Conservation (phyloP, 768 basidiomycete species). For the Tricholoma sp. region DNA sequence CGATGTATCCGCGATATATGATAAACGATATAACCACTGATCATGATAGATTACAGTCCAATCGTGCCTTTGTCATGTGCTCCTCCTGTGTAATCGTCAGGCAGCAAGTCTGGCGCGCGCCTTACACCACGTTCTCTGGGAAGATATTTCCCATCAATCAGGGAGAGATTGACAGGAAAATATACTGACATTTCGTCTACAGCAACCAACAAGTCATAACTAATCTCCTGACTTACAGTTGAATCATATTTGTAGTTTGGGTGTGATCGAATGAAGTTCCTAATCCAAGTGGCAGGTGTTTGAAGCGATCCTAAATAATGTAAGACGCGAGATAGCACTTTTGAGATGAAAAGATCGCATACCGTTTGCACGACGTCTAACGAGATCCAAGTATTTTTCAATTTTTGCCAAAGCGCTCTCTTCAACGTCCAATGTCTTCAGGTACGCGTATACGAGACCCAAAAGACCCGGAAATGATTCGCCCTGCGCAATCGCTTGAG, state of each 20-base stretch:
- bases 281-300: constrained; percentile 92
- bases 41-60: constrained; percentile 22
- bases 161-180: not conserved
- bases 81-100: constrained; percentile 50
- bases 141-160: not conserved
- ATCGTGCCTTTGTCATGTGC: constrained; percentile 41
- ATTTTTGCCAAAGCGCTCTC: constrained; percentile 55
- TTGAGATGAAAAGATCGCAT: constrained; percentile 14
- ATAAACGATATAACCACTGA: not conserved
- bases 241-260: constrained; percentile 91
- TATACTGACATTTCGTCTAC: constrained; percentile 87
- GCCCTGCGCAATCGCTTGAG: constrained; percentile 35
- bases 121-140: constrained; percentile 67
- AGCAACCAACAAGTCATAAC: constrained; percentile 87
- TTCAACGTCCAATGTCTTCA: constrained; percentile 81
- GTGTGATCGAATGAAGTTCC: constrained; percentile 86
- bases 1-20: not conserved
- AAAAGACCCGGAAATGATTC: constrained; percentile 74
- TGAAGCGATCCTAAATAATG: constrained; percentile 56
- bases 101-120: constrained; percentile 56
- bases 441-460: constrained; percentile 75
- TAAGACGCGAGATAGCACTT: not conserved
- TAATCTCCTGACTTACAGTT: constrained; percentile 87
- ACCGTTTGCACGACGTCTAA: constrained; percentile 81
- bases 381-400: constrained; percentile 71